A percentile compares a stretch with the other conserved stretches of the same genome.
Evolutionary conservation across 305 asterid species (phyloP).

Genomic region (Fraxinus angustifolia): DNA sequence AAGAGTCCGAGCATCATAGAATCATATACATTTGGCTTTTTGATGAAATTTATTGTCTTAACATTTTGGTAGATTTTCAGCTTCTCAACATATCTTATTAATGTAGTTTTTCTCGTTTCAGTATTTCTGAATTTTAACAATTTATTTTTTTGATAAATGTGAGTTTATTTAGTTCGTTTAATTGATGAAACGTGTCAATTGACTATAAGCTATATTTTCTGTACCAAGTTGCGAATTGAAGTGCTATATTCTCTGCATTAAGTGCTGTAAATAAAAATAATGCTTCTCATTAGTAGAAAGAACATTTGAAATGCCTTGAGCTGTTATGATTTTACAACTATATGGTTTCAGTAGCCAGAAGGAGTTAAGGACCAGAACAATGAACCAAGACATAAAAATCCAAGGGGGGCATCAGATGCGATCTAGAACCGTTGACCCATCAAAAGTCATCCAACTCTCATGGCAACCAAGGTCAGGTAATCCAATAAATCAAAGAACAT

Average conservation of each 20-base stretch:
- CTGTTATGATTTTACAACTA: slow-evolving; percentile 17
- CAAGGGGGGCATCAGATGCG: slow-evolving; percentile 25
- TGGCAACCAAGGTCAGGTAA: slow-evolving; percentile 98
- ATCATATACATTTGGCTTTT: neutral
- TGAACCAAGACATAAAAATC: slow-evolving; percentile 29
- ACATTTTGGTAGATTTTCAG: neutral
- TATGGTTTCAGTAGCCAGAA: slow-evolving; percentile 38
- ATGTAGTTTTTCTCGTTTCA: neutral
- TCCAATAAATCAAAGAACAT: slow-evolving; percentile 25
- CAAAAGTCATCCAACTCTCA: slow-evolving; percentile 57
- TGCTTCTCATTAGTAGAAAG: slow-evolving; percentile 10
- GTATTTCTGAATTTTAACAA: neutral
- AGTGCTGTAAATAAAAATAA: neutral
- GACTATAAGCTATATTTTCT: neutral
- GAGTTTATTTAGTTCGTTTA: neutral
- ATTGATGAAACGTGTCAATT: neutral
- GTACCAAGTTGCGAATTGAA: neutral
- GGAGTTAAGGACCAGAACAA: slow-evolving; percentile 51
- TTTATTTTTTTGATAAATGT: neutral
- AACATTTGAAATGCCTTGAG: neutral
- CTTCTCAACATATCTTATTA: neutral
- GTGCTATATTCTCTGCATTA: neutral
- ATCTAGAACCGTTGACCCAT: slow-evolving; percentile 46
- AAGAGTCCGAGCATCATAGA: no score
- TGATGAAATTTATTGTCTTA: neutral